Base-by-base conservation (phyloP, 192 early-diverging fungal genomes). In the Helicostylum pulchrum region DNA sequence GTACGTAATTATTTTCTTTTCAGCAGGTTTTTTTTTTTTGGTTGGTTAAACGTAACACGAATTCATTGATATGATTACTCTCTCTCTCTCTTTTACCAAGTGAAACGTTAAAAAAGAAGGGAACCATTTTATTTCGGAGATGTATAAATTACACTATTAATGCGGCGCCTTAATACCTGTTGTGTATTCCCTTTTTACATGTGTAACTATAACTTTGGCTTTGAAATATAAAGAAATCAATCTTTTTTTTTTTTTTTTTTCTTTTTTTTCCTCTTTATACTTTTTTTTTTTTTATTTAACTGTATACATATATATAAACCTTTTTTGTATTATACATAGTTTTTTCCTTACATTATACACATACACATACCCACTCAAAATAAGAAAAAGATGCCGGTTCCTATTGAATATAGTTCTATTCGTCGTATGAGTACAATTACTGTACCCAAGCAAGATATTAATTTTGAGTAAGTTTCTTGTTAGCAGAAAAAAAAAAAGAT, bases 391-490 rank as follows among this genome's bases (percentile, higher is more conserved):
- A 74, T 74, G 72, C 72, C 72, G 17, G 67, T 62, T 26, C 67
- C 72, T 42, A 66, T 74, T 51, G 72, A 74, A 61, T 64, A 67
- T 21, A 62, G 26, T 43, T 59, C 45, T 20, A 39, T 74, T 39
- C 66, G 72, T 17, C 34, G 67, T 46, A 62, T 66, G 65, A 72
- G 70, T 59, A 72, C 63, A 6, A 61, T 66, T 47, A 66, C 53
- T 52, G 65, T 67, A 26, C 60, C 66, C 7, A 74, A 69, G 21
- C 62, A 68, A 46, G 72, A 68, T 32, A 74, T 74, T 11, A 64
- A 69, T 21, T 74, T 74, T 69, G 72, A 74, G 72, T 74, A 74
- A 74, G 72, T 69, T 19, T 8, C 15, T 15, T 34, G 44, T 66
- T n/a, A 48, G n/a, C n/a, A n/a, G n/a, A 36, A 36, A 36, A 36